A percentile compares a stretch with the other conserved stretches of the same genome.
Evolutionary conservation across 164 flowering plant genomes (phyloP).

Genomic region (Litsea cubeba): DNA sequence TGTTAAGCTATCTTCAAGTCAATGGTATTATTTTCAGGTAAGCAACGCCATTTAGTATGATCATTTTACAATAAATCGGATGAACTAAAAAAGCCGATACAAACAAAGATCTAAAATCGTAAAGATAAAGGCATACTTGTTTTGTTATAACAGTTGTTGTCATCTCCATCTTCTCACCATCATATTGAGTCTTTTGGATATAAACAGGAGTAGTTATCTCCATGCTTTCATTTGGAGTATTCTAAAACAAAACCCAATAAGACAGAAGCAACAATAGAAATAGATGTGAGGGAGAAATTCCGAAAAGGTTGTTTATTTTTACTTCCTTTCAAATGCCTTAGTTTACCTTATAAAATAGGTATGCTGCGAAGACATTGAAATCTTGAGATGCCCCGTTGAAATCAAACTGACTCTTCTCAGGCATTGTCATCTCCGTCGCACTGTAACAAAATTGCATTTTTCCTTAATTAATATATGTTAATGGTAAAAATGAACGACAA

Average conservation of each 20-base stretch:
- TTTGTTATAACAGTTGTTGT: slow-evolving; percentile 85
- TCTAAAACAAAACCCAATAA: slow-evolving; percentile 33
- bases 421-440: slow-evolving; percentile 82
- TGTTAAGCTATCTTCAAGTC: too few species aligned
- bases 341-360: slow-evolving; percentile 89
- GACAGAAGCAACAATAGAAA: slow-evolving; percentile 4
- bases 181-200: slow-evolving; percentile 45
- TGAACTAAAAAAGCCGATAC: neutral
- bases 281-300: neutral
- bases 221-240: slow-evolving; percentile 57
- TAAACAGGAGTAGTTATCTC: slow-evolving; percentile 94
- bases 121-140: slow-evolving; percentile 30
- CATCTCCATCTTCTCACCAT: slow-evolving; percentile 89
- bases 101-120: neutral
- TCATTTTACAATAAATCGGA: neutral
- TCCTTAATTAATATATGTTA: neutral
- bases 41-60: neutral
- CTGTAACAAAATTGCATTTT: slow-evolving; percentile 30
- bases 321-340: neutral
- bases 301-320: neutral
- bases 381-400: slow-evolving; percentile 74
- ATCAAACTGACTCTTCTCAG: slow-evolving; percentile 77
- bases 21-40: too few species aligned
- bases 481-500: too few species aligned
- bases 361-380: slow-evolving; percentile 85